Conservation (phyloP, 805 yeast genomes). For the Ogataea kodamae region DNA sequence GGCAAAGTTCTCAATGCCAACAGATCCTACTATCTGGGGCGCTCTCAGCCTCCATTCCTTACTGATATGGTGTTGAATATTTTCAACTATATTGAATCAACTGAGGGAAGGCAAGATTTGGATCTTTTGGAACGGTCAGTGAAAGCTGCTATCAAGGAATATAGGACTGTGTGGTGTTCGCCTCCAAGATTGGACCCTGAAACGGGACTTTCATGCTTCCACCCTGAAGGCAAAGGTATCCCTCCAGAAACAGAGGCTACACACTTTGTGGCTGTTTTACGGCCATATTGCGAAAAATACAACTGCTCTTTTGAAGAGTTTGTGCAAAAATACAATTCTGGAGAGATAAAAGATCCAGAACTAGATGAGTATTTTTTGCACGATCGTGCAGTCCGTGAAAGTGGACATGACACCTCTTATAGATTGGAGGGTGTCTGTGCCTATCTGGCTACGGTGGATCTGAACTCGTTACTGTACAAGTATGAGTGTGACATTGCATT, state of each 20-base stretch:
- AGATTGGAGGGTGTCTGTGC: constrained; percentile 90
- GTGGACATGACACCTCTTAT: constrained; percentile 94
- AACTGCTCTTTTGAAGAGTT: constrained; percentile 57
- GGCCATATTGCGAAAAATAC: constrained; percentile 66
- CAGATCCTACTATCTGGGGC: constrained; percentile 81
- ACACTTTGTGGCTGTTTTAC: constrained; percentile 72
- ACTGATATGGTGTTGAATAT: constrained; percentile 86
- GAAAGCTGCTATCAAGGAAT: constrained; percentile 82
- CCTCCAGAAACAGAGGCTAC: constrained; percentile 96
- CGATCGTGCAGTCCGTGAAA: constrained; percentile 92
- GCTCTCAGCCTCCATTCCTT: constrained; percentile 95
- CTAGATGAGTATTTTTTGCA: constrained; percentile 85
- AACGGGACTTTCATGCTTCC: constrained; percentile 84
- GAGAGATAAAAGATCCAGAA: constrained; percentile 66
- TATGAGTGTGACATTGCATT: constrained; percentile 83
- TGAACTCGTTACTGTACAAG: constrained; percentile 81
- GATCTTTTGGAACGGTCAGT: constrained; percentile 65
- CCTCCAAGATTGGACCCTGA: constrained; percentile 67
- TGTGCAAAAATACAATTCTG: constrained; percentile 63
- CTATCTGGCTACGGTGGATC: constrained; percentile 82
- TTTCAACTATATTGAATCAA: constrained; percentile 47
- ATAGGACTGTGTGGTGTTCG: constrained; percentile 73
- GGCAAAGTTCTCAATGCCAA: constrained; percentile 94
- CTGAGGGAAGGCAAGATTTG: constrained; percentile 43
- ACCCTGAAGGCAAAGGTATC: constrained; percentile 87